Base-by-base conservation (phyloP, 352 stramenopile genomes). In the Phytophthora capsici region DNA sequence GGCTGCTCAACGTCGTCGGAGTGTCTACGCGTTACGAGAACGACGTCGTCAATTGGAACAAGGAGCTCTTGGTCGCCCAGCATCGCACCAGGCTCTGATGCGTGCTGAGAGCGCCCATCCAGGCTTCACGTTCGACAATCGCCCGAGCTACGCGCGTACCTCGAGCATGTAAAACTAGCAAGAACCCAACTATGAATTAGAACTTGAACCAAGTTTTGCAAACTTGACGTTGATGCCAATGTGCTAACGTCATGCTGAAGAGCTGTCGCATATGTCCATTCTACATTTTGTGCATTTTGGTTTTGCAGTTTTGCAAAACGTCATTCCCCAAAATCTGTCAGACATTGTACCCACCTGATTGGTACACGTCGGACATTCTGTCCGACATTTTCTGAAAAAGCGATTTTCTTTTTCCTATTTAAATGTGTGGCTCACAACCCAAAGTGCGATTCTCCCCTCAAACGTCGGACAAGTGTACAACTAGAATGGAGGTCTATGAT, bases 121-220 rank as follows among this genome's bases (percentile, higher is more conserved):
- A 6, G 63, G 54, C 45, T 64, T 65, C 46, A 44, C 38, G 12
- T 59, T 69, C 30, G 54, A 65, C 46, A 65, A 53, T 23, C 45
- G 53, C 6, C 37, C 40, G 0, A 60, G 65, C 23, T 58, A 52
- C 47, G 47, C 58, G 38, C 65, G 65, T 45, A 73, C 65, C 1
- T 51, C 57, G 10, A 73, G 65, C 46, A 73, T 73, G 58, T 73
- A 73, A 34, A 67, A 69, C 1, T 69, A 73, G 20, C n/a, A 37
- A 16, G 45, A 37, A 19, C 0, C n/a, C 28, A 34, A 34, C 41
- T 46, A 51, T 61, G 43, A 47, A 48, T 45, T 44, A 54, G 23
- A 53, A 32, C 22, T 16, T 10, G 23, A 23, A 25, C 6, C 10
- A 17, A 28, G 14, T 3, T 6, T 12, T 38, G 19, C 34, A 19